Percentiles rank a stretch among this genome's conserved stretches.
Evolutionary conservation across 257 asterid genomes (phyloP).

Genomic region (Mentha longifolia): DNA sequence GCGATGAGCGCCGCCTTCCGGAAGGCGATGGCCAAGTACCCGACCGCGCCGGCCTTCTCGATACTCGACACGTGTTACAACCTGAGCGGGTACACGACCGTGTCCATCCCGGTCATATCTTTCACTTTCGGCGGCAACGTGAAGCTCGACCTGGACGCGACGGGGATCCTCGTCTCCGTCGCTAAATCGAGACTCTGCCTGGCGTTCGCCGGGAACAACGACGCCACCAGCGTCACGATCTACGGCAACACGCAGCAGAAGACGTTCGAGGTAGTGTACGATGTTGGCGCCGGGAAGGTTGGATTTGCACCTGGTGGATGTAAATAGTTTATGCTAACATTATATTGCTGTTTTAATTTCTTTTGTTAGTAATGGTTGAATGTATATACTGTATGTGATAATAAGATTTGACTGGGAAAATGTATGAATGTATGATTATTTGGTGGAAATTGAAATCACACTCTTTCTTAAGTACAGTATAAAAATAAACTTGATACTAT

Average conservation of each 20-base stretch:
- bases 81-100: slow-evolving; percentile 38
- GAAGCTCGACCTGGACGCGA: slow-evolving; percentile 42
- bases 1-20: slow-evolving; percentile 49
- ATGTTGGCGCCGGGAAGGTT: slow-evolving; percentile 68
- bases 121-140: slow-evolving; percentile 56
- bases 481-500: no score
- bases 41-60: slow-evolving; percentile 50
- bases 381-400: neutral
- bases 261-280: slow-evolving; percentile 67
- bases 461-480: no score
- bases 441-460: no score
- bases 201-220: slow-evolving; percentile 63
- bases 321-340: slow-evolving; percentile 17
- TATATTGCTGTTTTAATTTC: neutral
- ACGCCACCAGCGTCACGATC: slow-evolving; percentile 43
- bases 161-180: slow-evolving; percentile 40
- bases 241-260: slow-evolving; percentile 74
- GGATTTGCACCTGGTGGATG: slow-evolving; percentile 75
- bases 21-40: slow-evolving; percentile 52
- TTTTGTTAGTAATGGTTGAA: neutral
- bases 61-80: slow-evolving; percentile 76
- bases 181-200: slow-evolving; percentile 47
- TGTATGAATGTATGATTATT: no score
- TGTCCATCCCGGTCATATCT: slow-evolving; percentile 52
- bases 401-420: slow-evolving; percentile 8